Evolutionary conservation across 2,329 filamentous ascomycete genomes (phyloP), one percentile per base, ranked within the genome.

Genomic region (Bipolaris cookei): DNA sequence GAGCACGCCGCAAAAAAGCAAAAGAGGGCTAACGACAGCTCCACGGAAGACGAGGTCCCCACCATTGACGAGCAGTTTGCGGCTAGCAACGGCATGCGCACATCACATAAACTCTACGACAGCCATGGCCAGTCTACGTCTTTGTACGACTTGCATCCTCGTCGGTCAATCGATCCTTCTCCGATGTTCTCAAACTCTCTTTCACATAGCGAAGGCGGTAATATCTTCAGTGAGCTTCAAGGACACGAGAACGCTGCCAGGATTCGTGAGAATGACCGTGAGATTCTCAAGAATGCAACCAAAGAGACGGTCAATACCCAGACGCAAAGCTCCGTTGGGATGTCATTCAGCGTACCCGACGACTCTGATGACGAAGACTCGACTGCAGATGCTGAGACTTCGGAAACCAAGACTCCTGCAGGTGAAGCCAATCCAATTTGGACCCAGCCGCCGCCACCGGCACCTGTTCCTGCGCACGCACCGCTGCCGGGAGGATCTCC

Each of bases 361-460:
- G 63, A 63, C 43, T 63, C 62, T 28, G 66, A 70, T 32, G 63
- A 67, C 1, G 66, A 68, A 1, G 62, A 67, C 18, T 49, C 53
- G 1, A 54, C 58, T 6, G 56, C 56, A 16, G 57, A 54, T n/a
- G 61, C 59, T 45, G 64, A 67, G 21, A 58, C 58, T 11, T 56
- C 58, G 14, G 56, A 52, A 8, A 61, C 61, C 46, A 63, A 67
- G 23, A 59, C 56, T 23, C 52, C 63, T n/a, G 55, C 55, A n/a
- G 58, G 57, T n/a, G 59, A 62, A 20, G 58, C 54, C 11, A 53
- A 62, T 30, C 64, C 59, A 32, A 56, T 69, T 28, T 75, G 70
- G 70, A 75, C 72, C 1, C 72, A 76, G 47, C 56, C 69, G 18
- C 75, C 75, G 11, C 75, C 73, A 6, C 73, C 74, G 2, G 64